Evolutionary conservation across 441 rosid genomes (phyloP), one percentile per base, ranked within the genome.

Genomic region (Erysimum cheiri): DNA sequence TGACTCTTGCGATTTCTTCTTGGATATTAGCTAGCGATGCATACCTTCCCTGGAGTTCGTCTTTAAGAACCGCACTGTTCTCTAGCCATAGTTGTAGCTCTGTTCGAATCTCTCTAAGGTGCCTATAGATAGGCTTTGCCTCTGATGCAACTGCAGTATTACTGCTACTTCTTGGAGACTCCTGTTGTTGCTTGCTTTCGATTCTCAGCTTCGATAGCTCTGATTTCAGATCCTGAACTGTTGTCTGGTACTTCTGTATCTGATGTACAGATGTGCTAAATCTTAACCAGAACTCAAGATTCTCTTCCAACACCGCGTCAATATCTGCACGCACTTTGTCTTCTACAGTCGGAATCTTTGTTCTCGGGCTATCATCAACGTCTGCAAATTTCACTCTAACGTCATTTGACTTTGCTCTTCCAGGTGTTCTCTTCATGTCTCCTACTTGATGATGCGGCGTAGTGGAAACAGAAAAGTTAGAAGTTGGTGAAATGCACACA

Each of bases 261-360:
- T 88, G 96, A 75, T 90, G 92, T 53, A 89, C 79, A 0, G 93
- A 79, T 26, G 87, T 82, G 84, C 98, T 89, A 70, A 92, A 92
- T 69, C 97, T 89, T 85, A 95, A 72, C 99, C 97, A 95, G 78
- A 95, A 95, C 79, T 88, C 97, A 4, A 92, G 81, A 72, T 95
- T 95, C 76, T 90, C 95, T 78, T 95, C 99, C 74, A 95, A 80
- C 33, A 90, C 72, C 17, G 77, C 80, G 57, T 95, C 95, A 12
- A 92, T 95, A 24, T 85, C 87, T 2, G 76, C 66, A 5, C 97
- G 82, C 52, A 95, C 72, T 75, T 84, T 86, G 57, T 88, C 91
- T 77, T 89, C 94, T 3, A 85, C 76, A 5, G 86, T 70, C 65
- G 86, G 70, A 60, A 60, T 65, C 10, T 61, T 55, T 6, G 36